Evolutionary conservation across 257 asterid species (phyloP).

Genomic region (Solanum acaule): DNA sequence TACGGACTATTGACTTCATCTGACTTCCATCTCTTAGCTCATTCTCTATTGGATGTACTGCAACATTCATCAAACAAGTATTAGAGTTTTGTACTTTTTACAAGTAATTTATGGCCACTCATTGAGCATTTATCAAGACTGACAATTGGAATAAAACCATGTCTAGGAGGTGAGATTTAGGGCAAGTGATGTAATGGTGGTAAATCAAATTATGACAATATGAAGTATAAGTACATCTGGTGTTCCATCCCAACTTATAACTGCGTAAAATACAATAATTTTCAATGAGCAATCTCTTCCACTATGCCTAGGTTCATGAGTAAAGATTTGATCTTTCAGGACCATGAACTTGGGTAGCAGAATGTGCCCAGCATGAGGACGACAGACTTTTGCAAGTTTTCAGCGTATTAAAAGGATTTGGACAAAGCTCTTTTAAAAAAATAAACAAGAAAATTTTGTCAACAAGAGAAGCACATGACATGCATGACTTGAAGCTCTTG

Average conservation of each 20-base stretch:
- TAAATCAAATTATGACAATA: neutral
- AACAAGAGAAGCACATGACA: neutral
- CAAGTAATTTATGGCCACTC: neutral
- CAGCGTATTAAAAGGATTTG: too few species aligned
- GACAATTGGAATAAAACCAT: neutral
- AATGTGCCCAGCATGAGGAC: too few species aligned
- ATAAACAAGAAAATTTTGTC: neutral
- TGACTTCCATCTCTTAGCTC: slow-evolving; percentile 63
- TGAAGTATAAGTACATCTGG: neutral
- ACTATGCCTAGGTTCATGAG: neutral
- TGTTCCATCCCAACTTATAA: neutral
- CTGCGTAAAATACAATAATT: neutral
- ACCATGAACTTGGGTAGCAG: too few species aligned
- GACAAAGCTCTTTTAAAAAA: neutral
- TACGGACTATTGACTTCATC: slow-evolving; percentile 65
- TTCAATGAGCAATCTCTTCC: neutral
- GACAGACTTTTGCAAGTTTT: too few species aligned
- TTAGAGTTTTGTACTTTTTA: neutral
- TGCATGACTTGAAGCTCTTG: neutral
- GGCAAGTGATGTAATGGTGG: neutral
- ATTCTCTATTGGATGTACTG: slow-evolving; percentile 83
- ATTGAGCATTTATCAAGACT: neutral
- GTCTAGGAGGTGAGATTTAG: neutral
- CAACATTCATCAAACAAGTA: neutral
- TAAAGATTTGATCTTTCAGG: neutral